phyloP scores from a whole-genome alignment of 2,329 filamentous ascomycete genomes.

The Rhynchosporium agropyri region DNA sequence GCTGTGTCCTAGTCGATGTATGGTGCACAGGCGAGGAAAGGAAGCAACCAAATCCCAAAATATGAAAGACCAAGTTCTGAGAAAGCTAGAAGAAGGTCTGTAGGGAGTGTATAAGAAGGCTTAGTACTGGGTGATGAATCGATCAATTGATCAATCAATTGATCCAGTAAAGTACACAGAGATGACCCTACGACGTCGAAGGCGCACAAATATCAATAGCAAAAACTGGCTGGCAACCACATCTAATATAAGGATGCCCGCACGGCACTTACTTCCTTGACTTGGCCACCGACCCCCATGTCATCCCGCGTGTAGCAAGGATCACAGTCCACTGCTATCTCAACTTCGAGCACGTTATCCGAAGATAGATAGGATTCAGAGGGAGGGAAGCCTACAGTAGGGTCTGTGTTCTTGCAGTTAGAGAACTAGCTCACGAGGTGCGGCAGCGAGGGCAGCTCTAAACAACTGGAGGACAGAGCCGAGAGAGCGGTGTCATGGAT shows the following conservation, averaged over 20 bases:
- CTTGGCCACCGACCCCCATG: constrained; percentile 16
- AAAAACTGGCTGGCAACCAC: constrained; percentile 29
- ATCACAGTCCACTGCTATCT: constrained; percentile 22
- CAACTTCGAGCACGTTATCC: constrained; percentile 20
- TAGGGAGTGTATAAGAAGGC: constrained; percentile 20
- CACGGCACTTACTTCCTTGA: constrained; percentile 25
- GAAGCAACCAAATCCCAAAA: constrained; percentile 18
- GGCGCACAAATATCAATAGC: constrained; percentile 28
- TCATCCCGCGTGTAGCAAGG: constrained; percentile 31
- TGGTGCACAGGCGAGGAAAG: constrained; percentile 11
- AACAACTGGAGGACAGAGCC: background rate
- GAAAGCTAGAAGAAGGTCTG: constrained; percentile 30
- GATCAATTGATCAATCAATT: constrained; percentile 27
- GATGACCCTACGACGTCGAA: constrained; percentile 29
- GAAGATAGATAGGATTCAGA: constrained; percentile 29
- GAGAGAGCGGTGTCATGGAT: constrained; percentile 13
- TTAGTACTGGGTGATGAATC: constrained; percentile 33
- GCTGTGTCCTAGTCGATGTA: constrained; percentile 26
- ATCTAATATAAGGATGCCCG: constrained; percentile 33
- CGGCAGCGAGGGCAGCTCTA: constrained; percentile 21
- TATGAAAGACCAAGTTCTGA: constrained; percentile 27
- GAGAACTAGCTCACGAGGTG: constrained; percentile 17
- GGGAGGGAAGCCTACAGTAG: constrained; percentile 12
- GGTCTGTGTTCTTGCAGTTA: constrained; percentile 26
- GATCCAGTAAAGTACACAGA: constrained; percentile 21